phyloP scores from a whole-genome alignment of 1,284 basidiomycete genomes.

The Papiliotrema fonsecae region DNA sequence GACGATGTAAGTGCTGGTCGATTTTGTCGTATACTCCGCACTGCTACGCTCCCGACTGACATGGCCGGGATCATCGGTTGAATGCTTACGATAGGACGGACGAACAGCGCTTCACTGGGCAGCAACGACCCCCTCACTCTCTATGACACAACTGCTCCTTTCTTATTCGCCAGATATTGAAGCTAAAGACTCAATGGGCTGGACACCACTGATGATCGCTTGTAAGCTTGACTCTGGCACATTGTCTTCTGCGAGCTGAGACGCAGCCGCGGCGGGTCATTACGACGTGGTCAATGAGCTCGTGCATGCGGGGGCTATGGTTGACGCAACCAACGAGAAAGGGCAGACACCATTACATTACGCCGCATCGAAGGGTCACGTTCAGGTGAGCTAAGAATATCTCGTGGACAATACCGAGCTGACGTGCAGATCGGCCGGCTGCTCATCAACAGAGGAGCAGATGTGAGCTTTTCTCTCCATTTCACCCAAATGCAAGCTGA shows the following conservation, averaged over 20 bases:
- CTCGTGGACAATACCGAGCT: conserved; percentile 11
- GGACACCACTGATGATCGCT: conserved; percentile 84
- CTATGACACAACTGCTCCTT: conserved; percentile 68
- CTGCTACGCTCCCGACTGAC: not conserved
- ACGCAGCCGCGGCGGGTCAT: conserved; percentile 53
- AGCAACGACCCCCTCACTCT: conserved; percentile 63
- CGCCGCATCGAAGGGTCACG: conserved; percentile 85
- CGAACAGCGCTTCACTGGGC: conserved; percentile 87
- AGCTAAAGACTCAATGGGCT: conserved; percentile 66
- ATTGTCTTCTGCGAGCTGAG: not conserved
- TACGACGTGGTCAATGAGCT: conserved; percentile 73
- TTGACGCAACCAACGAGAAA: conserved; percentile 75
- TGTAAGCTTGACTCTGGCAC: conserved; percentile 51
- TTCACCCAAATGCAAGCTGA: conserved; percentile 3
- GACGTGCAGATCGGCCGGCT: conserved; percentile 73
- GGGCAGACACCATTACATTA: conserved; percentile 86
- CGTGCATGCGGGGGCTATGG: conserved; percentile 75
- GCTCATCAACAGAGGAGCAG: conserved; percentile 77
- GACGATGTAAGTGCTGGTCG: conserved; percentile 60
- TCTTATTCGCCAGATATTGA: conserved; percentile 66
- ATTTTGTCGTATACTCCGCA: not conserved
- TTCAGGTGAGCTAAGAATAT: conserved; percentile 57
- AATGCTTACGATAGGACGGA: conserved; percentile 59
- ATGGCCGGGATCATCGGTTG: not conserved
- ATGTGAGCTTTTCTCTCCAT: conserved; percentile 55